These are phyloP conservation scores for Arachis stenosperma DNA, from an alignment of 306 rosid genomes.

Conservation along the genomic window DNA sequence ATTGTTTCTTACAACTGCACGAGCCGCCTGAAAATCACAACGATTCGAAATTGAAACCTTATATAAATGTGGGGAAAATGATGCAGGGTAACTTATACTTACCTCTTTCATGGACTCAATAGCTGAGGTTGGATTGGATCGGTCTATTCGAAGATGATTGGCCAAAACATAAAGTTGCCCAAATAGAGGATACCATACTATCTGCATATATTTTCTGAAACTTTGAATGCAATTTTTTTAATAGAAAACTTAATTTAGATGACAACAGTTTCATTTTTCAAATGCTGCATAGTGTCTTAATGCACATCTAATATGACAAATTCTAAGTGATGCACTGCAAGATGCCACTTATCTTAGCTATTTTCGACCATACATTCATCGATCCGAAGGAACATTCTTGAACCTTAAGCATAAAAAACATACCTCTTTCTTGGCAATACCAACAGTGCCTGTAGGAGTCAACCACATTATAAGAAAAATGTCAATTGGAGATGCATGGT, in stretches of 20 bases:
- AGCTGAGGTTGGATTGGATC: slow-evolving; percentile 60
- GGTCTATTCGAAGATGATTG: slow-evolving; percentile 74
- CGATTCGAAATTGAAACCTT: slow-evolving; percentile 29
- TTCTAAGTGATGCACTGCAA: no score
- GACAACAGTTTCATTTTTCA: not conserved
- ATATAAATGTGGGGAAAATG: not conserved
- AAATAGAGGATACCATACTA: slow-evolving; percentile 69
- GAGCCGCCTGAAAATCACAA: slow-evolving; percentile 48
- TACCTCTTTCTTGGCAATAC: slow-evolving; percentile 75
- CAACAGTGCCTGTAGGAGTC: slow-evolving; percentile 66
- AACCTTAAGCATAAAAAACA: slow-evolving; percentile 21
- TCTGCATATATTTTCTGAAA: slow-evolving; percentile 47
- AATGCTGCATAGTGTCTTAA: not conserved
- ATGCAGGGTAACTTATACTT: slow-evolving; percentile 20
- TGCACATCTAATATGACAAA: no score
- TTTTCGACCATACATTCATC: not conserved
- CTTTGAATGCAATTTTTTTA: slow-evolving; percentile 27
- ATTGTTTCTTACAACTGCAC: slow-evolving; percentile 50
- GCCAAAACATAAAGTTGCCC: slow-evolving; percentile 73
- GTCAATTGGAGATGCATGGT: slow-evolving; percentile 72
- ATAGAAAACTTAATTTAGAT: slow-evolving; percentile 8
- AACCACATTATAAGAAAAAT: slow-evolving; percentile 66
- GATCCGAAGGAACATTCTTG: not conserved
- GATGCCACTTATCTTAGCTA: no score
- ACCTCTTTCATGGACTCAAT: slow-evolving; percentile 66